Evolutionary conservation across 352 stramenopile species (phyloP).

Genomic region (Pythium plurisporium): DNA sequence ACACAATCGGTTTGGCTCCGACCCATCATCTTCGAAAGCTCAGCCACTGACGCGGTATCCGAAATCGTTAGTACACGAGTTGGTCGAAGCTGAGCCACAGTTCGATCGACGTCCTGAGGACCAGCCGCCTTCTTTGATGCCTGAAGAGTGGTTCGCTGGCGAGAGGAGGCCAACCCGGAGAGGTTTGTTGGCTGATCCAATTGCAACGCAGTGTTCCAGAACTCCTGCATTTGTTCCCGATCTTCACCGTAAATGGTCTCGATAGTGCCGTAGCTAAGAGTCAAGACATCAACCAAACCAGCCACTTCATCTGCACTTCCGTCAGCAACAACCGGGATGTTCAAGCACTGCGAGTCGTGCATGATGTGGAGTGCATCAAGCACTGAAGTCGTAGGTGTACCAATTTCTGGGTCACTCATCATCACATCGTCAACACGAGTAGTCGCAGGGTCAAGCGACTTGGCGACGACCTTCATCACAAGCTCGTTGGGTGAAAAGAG

Average conservation of each 20-base stretch:
- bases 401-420: constrained; percentile 81
- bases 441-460: constrained; percentile 81
- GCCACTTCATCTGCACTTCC: constrained; percentile 56
- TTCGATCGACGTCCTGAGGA: constrained; percentile 71
- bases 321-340: constrained; percentile 73
- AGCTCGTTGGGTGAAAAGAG: constrained; percentile 98
- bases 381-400: constrained; percentile 60
- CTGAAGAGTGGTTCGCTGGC: constrained; percentile 59
- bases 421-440: constrained; percentile 92
- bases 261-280: constrained; percentile 85
- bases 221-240: constrained; percentile 87
- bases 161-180: constrained; percentile 23
- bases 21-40: constrained; percentile 86
- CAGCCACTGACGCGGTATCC: constrained; percentile 75
- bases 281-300: constrained; percentile 80
- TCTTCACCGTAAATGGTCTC: constrained; percentile 85
- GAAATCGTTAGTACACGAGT: constrained; percentile 88
- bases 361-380: constrained; percentile 87
- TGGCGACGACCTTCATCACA: constrained; percentile 94
- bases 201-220: constrained; percentile 84
- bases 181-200: constrained; percentile 62
- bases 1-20: constrained; percentile 90
- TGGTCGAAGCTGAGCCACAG: constrained; percentile 72
- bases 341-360: constrained; percentile 80
- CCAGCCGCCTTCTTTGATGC: constrained; percentile 33